Conservation (phyloP, 805 yeast genomes). For the Barnettozyma botsteinii region DNA sequence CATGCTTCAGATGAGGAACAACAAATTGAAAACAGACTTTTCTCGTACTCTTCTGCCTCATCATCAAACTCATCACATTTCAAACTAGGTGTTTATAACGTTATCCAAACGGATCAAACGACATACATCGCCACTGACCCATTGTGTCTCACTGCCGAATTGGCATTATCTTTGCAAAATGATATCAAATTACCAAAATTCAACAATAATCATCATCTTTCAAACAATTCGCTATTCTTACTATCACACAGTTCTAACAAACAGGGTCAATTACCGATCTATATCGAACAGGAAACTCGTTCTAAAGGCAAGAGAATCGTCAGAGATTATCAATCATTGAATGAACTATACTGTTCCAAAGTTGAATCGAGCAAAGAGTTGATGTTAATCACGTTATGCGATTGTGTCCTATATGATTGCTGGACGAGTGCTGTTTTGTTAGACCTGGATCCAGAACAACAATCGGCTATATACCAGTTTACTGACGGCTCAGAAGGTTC, state of each 20-base stretch:
- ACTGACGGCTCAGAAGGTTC: conserved; percentile 9
- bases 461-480: conserved; percentile 22
- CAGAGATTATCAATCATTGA: conserved; percentile 33
- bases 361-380: conserved; percentile 28
- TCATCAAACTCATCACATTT: conserved; percentile 26
- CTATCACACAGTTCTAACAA: conserved; percentile 46
- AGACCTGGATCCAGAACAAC: conserved; percentile 17
- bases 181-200: conserved; percentile 36
- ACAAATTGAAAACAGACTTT: conserved; percentile 23
- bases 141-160: conserved; percentile 40
- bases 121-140: conserved; percentile 52
- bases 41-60: conserved; percentile 12
- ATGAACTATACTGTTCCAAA: conserved; percentile 31
- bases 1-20: conserved; percentile 24
- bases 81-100: conserved; percentile 50
- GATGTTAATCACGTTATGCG: conserved; percentile 37
- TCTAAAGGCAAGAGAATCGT: conserved; percentile 29
- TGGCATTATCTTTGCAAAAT: conserved; percentile 42
- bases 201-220: conserved; percentile 13
- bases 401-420: conserved; percentile 44
- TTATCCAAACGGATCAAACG: conserved; percentile 27
- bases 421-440: conserved; percentile 35
- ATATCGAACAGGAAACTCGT: conserved; percentile 43
- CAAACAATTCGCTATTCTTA: conserved; percentile 33
- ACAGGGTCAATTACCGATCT: conserved; percentile 46